phyloP scores from a whole-genome alignment of 768 basidiomycete genomes.

The Peribolospora baueri region DNA sequence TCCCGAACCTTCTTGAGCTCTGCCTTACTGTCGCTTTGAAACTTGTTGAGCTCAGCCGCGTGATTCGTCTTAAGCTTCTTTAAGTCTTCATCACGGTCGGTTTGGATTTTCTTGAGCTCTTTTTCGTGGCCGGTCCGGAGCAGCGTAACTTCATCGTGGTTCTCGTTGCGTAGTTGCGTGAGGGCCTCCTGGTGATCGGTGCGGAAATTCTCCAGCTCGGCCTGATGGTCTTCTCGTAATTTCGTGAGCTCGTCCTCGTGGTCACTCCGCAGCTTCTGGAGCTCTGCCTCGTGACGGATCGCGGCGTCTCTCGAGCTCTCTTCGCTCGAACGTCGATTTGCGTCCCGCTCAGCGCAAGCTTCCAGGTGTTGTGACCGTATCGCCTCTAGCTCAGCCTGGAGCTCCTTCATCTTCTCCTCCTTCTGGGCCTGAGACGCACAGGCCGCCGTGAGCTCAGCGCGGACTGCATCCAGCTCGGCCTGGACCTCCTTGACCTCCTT shows the following conservation, averaged over 20 bases:
- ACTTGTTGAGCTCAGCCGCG: not conserved
- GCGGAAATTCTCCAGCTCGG: not conserved
- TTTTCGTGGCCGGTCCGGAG: not conserved
- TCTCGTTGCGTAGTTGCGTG: no score
- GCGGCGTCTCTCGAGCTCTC: not conserved
- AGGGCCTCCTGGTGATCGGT: not conserved
- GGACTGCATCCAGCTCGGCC: constrained; percentile 52
- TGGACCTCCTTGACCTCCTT: constrained; percentile 63
- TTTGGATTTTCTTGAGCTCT: not conserved
- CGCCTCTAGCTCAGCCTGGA: constrained; percentile 52
- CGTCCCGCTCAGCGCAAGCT: not conserved
- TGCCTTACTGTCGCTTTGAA: not conserved
- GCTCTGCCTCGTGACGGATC: constrained; percentile 24
- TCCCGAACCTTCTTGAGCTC: not conserved
- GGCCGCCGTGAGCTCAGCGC: constrained; percentile 37
- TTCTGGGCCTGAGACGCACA: constrained; percentile 25
- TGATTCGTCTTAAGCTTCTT: not conserved
- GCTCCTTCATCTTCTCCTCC: constrained; percentile 63
- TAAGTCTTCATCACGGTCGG: not conserved
- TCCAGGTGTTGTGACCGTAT: constrained; percentile 21
- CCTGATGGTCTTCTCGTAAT: not conserved
- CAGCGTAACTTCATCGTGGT: no score
- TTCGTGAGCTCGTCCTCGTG: constrained; percentile 31
- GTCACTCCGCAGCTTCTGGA: constrained; percentile 49
- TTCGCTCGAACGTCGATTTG: not conserved